phyloP scores from a whole-genome alignment of 148 eudicot genomes.

The Polygonum aviculare region DNA sequence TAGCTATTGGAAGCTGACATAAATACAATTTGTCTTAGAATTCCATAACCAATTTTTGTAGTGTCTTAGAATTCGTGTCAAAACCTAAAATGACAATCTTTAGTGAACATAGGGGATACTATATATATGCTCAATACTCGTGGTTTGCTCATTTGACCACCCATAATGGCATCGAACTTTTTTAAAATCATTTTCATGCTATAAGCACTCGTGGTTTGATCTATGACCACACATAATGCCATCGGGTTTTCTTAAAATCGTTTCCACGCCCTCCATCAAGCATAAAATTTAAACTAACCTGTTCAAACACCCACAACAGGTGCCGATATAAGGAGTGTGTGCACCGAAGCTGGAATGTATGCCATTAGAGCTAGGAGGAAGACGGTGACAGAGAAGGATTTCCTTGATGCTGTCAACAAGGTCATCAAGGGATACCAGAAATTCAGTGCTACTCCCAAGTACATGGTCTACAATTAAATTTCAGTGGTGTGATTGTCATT shows the following conservation, averaged over 20 bases:
- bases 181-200: too few relatives aligned
- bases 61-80: too few relatives aligned
- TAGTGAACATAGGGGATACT: too few relatives aligned
- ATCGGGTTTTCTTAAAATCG: neutral
- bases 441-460: slow-evolving; percentile 93
- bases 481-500: neutral
- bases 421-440: slow-evolving; percentile 96
- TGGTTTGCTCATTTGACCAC: too few relatives aligned
- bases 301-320: slow-evolving; percentile 29
- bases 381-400: slow-evolving; percentile 89
- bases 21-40: too few relatives aligned
- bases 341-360: slow-evolving; percentile 95
- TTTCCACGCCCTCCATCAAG: neutral
- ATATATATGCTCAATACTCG: too few relatives aligned
- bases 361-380: slow-evolving; percentile 87
- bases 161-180: neutral
- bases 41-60: too few relatives aligned
- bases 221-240: too few relatives aligned
- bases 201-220: too few relatives aligned
- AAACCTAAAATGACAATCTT: too few relatives aligned
- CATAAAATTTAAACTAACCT: neutral
- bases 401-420: slow-evolving; percentile 91
- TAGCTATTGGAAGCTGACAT: too few relatives aligned
- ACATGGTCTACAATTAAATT: slow-evolving; percentile 81
- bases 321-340: slow-evolving; percentile 89